Evolutionary conservation across 805 yeast species (phyloP).

Genomic region (Candida tammaniensis): DNA sequence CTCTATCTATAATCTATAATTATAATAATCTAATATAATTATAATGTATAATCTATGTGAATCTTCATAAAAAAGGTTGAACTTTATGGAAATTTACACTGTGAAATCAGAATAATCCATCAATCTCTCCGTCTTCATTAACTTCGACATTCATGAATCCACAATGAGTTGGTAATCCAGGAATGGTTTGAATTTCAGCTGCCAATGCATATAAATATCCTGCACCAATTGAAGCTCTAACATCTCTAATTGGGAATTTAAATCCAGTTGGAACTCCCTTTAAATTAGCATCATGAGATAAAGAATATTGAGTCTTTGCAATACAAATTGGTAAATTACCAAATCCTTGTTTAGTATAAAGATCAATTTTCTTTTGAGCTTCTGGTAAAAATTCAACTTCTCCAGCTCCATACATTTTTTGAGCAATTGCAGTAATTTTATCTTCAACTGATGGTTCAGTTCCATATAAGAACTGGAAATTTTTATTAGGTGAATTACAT

Average conservation of each 20-base stretch:
- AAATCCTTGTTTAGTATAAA: slow-evolving; percentile 83
- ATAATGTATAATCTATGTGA: too few relatives aligned
- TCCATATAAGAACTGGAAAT: slow-evolving; percentile 57
- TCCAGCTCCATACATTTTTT: slow-evolving; percentile 90
- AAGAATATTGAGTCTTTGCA: slow-evolving; percentile 95
- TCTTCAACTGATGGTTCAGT: slow-evolving; percentile 62
- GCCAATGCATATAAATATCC: slow-evolving; percentile 96
- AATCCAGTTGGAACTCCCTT: slow-evolving; percentile 96
- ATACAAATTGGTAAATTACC: slow-evolving; percentile 91
- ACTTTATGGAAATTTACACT: too few relatives aligned
- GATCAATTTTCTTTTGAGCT: slow-evolving; percentile 77
- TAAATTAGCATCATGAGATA: slow-evolving; percentile 88
- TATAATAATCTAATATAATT: too few relatives aligned
- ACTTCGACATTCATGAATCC: slow-evolving; percentile 98
- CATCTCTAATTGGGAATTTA: slow-evolving; percentile 90
- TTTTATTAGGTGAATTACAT: slow-evolving; percentile 44
- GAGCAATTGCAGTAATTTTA: slow-evolving; percentile 64
- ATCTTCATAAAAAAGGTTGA: too few relatives aligned
- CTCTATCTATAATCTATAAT: too few relatives aligned
- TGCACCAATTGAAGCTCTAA: slow-evolving; percentile 93
- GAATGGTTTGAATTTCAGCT: slow-evolving; percentile 95
- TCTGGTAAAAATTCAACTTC: slow-evolving; percentile 77
- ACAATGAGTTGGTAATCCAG: slow-evolving; percentile 93
- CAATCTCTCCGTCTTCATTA: slow-evolving; percentile 84
- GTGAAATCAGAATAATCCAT: slow-evolving; percentile 53